Base-by-base conservation (phyloP, 2,329 filamentous ascomycete genomes). In the Pestalotiopsis sp. region DNA sequence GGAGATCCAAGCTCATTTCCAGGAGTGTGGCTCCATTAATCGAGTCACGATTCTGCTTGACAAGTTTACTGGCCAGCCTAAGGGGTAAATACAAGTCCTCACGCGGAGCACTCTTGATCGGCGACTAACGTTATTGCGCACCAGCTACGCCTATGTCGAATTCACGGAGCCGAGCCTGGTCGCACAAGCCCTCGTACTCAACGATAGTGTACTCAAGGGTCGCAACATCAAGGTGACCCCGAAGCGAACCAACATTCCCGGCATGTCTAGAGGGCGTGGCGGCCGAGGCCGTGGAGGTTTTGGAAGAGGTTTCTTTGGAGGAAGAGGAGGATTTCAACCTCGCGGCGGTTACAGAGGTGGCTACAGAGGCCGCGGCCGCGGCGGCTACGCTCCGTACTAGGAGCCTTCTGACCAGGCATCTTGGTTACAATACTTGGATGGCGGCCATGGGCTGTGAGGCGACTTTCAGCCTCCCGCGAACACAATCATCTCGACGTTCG, bases 11-110 rank as follows among this genome's bases (percentile, higher is more conserved):
- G 93, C 94, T 69, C 96, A 99, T 79, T 99, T 99, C 84, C 94
- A 97, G 85, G 97, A 91, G 85, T 97, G 94, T 77, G 96, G 96
- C 70, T 94, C 93, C 74, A 99, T 99, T 86, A 99, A 99, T 82
- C 92, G 96, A 70, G 96, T 99, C 69, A 99, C 96, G 1, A 99
- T 99, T 74, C 85, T 99, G 74, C 85, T 99, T 75, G 96, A 99
- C 84, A 99, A 99, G 85, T 98, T 98, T 79, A 97, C 95, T 12
- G 96, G 96, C 72, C 95, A 98, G 85, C 96, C 96, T n/a, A 99
- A 99, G 86, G 96, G 96, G 95, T 97, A 85, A 82, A 91, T 77
- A 41, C 61, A 38, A 31, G n/a, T 4, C 13, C 31, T 27, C 9
- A 5, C 27, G n/a, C 9, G 13, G 23, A 25, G 66, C 41, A 57